Evolutionary conservation across 768 basidiomycete genomes (phyloP), one percentile per base, ranked within the genome.

Genomic region (Pleurotus ostreatus): DNA sequence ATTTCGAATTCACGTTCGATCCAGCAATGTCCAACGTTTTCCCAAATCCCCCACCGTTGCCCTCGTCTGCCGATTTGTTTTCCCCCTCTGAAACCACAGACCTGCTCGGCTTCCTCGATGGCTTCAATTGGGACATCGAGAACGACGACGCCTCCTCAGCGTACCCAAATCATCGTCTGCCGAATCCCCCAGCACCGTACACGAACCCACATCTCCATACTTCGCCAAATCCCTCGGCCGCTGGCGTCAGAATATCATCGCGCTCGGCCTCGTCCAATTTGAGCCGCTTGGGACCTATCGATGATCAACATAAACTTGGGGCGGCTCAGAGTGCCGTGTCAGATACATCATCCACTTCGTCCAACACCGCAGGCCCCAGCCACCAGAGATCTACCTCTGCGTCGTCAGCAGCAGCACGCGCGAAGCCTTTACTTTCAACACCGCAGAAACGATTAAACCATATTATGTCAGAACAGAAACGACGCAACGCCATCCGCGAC

Each of bases 401-500:
- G 22, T 52, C 51, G 9, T 34, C 51, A 5, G 38, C 51, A n/a
- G 13, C 18, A 40, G 62, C 74, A 45, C 76, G 78, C 57, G 52
- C 78, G 18, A 91, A 89, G 61, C 78, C 85, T 0, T 79, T 91
- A 16, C 77, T 94, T 22, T 88, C 91, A 5, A 85, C 84, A 3
- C 91, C 91, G 0, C 91, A 95, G 70, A 93, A 94, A 65, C 82
- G 92, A 11, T 81, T 92, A 13, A 94, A 94, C 67, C 92, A 96
- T 74, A 94, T 96, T 76, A 86, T 92, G 82, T 93, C 91, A 5
- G 94, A 96, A 68, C 93, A 96, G 71, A 92, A 92, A 65, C 89
- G 94, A 6, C 84, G 94, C 8, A 95, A 95, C 64, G 89, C 90
- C 49, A 96, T 96, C 62, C 85, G 91, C 41, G 87, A 91, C 59